A percentile compares a stretch with the other conserved stretches of the same genome.
Conservation (phyloP, 176 grass and related monocot species). For the Oryza brachyantha region DNA sequence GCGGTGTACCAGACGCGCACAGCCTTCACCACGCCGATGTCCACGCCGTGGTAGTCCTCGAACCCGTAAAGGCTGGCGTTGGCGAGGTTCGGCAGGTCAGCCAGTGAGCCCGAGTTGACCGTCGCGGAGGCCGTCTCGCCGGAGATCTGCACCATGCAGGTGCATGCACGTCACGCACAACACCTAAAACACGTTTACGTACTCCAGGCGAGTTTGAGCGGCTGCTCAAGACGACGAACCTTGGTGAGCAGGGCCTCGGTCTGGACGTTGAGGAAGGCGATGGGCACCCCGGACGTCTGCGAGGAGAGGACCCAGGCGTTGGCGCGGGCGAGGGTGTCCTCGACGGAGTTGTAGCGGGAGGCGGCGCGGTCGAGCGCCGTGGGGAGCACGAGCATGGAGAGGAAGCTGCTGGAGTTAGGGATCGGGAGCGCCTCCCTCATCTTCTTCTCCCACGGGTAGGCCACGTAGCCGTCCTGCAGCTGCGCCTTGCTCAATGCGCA, state of each 20-base stretch:
- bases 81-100: conserved; percentile 81
- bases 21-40: conserved; percentile 96
- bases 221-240: conserved; percentile 31
- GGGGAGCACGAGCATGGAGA: conserved; percentile 83
- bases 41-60: conserved; percentile 95
- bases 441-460: conserved; percentile 96
- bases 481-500: conserved; percentile 87
- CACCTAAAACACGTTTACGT: too few relatives aligned
- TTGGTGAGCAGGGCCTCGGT: conserved; percentile 94
- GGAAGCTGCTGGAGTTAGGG: conserved; percentile 68
- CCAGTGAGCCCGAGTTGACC: conserved; percentile 74
- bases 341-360: conserved; percentile 74
- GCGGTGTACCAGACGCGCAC: conserved; percentile 84
- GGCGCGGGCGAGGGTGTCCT: conserved; percentile 81
- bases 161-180: not conserved
- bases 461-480: conserved; percentile 84
- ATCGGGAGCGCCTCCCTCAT: conserved; percentile 76
- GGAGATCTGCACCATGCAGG: conserved; percentile 55
- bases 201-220: too few relatives aligned
- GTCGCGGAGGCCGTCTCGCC: conserved; percentile 90
- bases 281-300: conserved; percentile 68
- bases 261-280: conserved; percentile 80
- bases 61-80: conserved; percentile 95
- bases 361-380: conserved; percentile 55
- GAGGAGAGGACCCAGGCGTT: conserved; percentile 78